phyloP scores from a whole-genome alignment of 805 yeast genomes.

The Yarrowia yakushimensis region DNA sequence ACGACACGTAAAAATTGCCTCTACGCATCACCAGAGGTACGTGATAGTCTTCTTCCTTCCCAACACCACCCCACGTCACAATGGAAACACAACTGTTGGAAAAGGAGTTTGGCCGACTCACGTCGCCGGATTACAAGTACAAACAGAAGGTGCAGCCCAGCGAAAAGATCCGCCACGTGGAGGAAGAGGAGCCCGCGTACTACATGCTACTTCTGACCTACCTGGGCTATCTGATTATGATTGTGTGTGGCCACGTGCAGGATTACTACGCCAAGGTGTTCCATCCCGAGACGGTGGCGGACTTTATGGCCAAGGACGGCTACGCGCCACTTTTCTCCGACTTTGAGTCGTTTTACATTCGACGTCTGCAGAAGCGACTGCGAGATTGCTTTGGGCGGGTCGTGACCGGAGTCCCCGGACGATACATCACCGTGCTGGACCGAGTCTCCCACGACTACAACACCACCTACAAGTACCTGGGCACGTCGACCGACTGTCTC shows the following conservation, averaged over 20 bases:
- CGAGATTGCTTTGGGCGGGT: slow-evolving; percentile 96
- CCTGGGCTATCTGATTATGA: slow-evolving; percentile 75
- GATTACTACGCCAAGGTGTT: slow-evolving; percentile 82
- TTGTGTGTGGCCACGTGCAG: slow-evolving; percentile 83
- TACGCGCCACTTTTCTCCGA: slow-evolving; percentile 95
- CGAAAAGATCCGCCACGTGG: slow-evolving; percentile 51
- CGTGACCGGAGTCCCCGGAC: slow-evolving; percentile 96
- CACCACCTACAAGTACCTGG: slow-evolving; percentile 66
- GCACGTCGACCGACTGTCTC: slow-evolving; percentile 70
- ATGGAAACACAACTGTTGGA: slow-evolving; percentile 38
- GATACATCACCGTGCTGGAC: slow-evolving; percentile 77
- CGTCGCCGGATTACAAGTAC: slow-evolving; percentile 62
- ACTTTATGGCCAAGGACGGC: slow-evolving; percentile 75
- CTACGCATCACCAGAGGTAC: slow-evolving; percentile 1
- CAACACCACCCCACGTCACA: slow-evolving; percentile 24
- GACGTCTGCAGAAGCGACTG: slow-evolving; percentile 84
- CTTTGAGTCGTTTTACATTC: slow-evolving; percentile 87
- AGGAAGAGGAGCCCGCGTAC: slow-evolving; percentile 85
- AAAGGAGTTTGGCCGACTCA: slow-evolving; percentile 68
- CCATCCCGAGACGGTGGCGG: slow-evolving; percentile 56
- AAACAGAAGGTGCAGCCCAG: slow-evolving; percentile 54
- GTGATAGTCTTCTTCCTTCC: not conserved
- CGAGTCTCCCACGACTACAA: slow-evolving; percentile 66
- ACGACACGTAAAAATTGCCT: slow-evolving; percentile 22
- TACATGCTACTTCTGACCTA: slow-evolving; percentile 76